These are phyloP conservation scores for Verticillium longisporum DNA, from an alignment of 2,329 filamentous ascomycete species.

Conservation along the genomic window DNA sequence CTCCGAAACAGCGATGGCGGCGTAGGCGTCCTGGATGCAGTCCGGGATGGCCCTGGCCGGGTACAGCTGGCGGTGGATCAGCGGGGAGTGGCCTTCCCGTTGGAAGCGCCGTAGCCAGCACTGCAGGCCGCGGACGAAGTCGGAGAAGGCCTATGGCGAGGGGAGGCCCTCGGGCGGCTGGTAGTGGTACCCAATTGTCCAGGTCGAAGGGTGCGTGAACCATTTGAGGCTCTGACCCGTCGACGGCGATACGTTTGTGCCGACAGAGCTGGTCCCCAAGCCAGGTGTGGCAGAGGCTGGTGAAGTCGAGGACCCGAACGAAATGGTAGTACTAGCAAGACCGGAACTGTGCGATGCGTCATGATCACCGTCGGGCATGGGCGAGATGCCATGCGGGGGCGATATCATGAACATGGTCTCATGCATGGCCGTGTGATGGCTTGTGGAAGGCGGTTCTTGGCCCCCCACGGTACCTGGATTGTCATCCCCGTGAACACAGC, in stretches of 20 bases:
- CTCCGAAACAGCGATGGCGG: constrained; percentile 5
- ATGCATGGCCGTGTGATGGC: neutral
- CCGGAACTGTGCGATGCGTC: neutral
- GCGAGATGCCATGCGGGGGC: neutral
- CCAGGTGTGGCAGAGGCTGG: neutral
- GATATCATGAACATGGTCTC: neutral
- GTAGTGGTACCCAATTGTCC: neutral
- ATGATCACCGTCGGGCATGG: neutral
- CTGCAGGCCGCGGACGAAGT: constrained; percentile 6
- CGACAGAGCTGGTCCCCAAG: neutral
- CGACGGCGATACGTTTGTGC: neutral
- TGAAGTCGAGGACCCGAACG: neutral
- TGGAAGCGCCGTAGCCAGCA: constrained; percentile 14
- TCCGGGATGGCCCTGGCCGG: constrained; percentile 6
- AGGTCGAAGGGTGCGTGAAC: neutral
- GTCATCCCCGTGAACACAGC: too few relatives aligned
- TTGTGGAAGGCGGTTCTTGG: neutral
- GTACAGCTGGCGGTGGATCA: constrained; percentile 17
- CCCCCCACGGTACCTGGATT: neutral
- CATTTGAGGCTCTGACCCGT: neutral
- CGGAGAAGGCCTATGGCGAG: neutral
- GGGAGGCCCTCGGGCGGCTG: neutral
- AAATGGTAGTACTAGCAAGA: neutral
- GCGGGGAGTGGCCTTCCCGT: constrained; percentile 12
- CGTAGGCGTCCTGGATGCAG: constrained; percentile 12